These are phyloP conservation scores for Salix suchowensis DNA, from an alignment of 345 rosid species.

Conservation along the genomic window DNA sequence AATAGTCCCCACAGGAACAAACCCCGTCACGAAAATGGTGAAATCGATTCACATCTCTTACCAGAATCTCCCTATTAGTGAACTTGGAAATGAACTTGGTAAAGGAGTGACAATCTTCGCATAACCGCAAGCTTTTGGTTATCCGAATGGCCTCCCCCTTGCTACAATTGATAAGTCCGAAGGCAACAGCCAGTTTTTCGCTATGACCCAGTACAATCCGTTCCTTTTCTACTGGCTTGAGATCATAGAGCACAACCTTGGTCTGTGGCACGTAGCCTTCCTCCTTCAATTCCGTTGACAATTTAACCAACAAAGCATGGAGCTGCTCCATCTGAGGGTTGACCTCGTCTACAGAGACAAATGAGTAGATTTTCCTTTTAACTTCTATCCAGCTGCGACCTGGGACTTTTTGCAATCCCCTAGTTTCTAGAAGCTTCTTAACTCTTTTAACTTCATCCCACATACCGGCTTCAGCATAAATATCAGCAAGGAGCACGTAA, in stretches of 20 bases:
- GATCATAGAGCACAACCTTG: conserved; percentile 75
- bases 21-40: conserved; percentile 74
- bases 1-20: conserved; percentile 88
- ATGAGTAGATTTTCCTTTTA: conserved; percentile 48
- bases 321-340: conserved; percentile 63
- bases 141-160: conserved; percentile 69
- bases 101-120: conserved; percentile 84
- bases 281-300: conserved; percentile 78
- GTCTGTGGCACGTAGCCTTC: conserved; percentile 75
- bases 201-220: conserved; percentile 78
- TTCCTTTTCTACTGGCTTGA: conserved; percentile 68
- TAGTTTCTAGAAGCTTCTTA: conserved; percentile 16
- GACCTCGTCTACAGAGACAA: conserved; percentile 63
- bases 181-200: conserved; percentile 80
- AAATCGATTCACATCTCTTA: conserved; percentile 78
- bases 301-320: conserved; percentile 58
- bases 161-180: conserved; percentile 64
- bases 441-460: conserved; percentile 27
- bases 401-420: conserved; percentile 24
- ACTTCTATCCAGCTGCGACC: conserved; percentile 29
- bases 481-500: conserved; percentile 29
- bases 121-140: conserved; percentile 76
- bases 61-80: conserved; percentile 65
- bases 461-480: conserved; percentile 25
- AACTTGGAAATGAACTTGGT: conserved; percentile 77